A percentile compares a stretch with the other conserved stretches of the same genome.
These are phyloP conservation scores for Ophiostoma populinum DNA, from an alignment of 2,329 filamentous ascomycete genomes.

Conservation along the genomic window DNA sequence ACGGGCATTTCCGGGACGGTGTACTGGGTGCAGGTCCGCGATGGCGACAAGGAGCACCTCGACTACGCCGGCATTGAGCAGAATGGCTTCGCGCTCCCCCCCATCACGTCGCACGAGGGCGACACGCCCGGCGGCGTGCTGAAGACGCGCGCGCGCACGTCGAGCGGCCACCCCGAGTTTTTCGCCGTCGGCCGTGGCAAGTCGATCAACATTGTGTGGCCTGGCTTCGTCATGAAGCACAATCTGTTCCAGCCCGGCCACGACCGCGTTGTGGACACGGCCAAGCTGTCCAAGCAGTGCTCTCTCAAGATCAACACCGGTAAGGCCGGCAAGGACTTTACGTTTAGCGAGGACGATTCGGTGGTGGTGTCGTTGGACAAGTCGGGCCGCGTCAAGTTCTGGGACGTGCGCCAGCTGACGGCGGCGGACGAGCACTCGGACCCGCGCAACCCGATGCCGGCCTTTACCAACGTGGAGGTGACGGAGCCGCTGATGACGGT, in stretches of 20 bases:
- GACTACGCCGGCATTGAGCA: conserved; percentile 65
- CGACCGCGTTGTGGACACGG: conserved; percentile 63
- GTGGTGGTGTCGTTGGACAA: conserved; percentile 93
- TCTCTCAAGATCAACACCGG: conserved; percentile 89
- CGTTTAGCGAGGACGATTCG: conserved; percentile 91
- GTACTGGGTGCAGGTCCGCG: conserved; percentile 80
- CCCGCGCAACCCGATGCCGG: conserved; percentile 32
- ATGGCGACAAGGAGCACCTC: conserved; percentile 61
- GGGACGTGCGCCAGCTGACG: conserved; percentile 77
- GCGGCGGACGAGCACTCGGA: conserved; percentile 33
- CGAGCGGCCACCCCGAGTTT: conserved; percentile 75
- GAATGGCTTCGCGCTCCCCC: conserved; percentile 77
- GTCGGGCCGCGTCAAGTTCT: conserved; percentile 90
- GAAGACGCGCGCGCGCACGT: conserved; percentile 87
- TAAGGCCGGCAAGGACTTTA: conserved; percentile 96
- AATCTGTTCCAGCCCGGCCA: conserved; percentile 45
- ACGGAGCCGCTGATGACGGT: conserved; percentile 76
- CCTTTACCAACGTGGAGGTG: conserved; percentile 50
- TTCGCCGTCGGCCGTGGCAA: conserved; percentile 94
- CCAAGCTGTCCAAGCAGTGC: conserved; percentile 72
- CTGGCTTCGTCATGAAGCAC: conserved; percentile 43
- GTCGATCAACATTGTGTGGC: conserved; percentile 79
- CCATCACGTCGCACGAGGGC: conserved; percentile 69
- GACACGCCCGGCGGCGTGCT: conserved; percentile 82
- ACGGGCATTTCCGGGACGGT: conserved; percentile 90